phyloP scores from a whole-genome alignment of 257 asterid species.

The Salvia splendens region DNA sequence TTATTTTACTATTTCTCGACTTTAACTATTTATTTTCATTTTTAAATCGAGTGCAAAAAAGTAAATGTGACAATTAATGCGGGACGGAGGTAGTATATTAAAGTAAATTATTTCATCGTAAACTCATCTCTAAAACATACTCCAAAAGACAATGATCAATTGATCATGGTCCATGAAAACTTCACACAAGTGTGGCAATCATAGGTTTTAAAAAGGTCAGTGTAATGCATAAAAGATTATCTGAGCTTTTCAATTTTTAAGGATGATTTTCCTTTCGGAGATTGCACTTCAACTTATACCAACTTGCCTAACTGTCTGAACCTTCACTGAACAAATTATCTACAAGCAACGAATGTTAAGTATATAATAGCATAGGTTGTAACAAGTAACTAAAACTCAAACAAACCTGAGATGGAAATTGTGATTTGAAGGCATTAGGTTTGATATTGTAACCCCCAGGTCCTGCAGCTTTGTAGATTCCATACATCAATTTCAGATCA shows the following conservation, averaged over 20 bases:
- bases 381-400: conserved; percentile 18
- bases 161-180: conserved; percentile 8
- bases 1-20: too few relatives aligned
- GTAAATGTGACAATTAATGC: too few relatives aligned
- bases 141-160: neutral
- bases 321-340: conserved; percentile 13
- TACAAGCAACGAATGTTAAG: conserved; percentile 10
- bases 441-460: conserved; percentile 83
- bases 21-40: too few relatives aligned
- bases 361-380: neutral
- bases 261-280: neutral
- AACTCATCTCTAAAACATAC: neutral
- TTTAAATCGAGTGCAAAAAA: too few relatives aligned
- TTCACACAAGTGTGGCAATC: neutral
- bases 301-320: conserved; percentile 15
- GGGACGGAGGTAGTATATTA: neutral
- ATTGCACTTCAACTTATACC: neutral
- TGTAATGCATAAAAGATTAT: conserved; percentile 18
- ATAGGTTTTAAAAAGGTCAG: conserved; percentile 13
- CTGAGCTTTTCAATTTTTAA: conserved; percentile 8
- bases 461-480: conserved; percentile 83
- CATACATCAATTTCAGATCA: conserved; percentile 78
- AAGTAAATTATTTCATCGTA: conserved; percentile 5
- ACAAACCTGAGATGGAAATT: conserved; percentile 94
- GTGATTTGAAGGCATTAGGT: conserved; percentile 86